Evolutionary conservation across 805 yeast species (phyloP).

Genomic region (Saccharomyces jurei): DNA sequence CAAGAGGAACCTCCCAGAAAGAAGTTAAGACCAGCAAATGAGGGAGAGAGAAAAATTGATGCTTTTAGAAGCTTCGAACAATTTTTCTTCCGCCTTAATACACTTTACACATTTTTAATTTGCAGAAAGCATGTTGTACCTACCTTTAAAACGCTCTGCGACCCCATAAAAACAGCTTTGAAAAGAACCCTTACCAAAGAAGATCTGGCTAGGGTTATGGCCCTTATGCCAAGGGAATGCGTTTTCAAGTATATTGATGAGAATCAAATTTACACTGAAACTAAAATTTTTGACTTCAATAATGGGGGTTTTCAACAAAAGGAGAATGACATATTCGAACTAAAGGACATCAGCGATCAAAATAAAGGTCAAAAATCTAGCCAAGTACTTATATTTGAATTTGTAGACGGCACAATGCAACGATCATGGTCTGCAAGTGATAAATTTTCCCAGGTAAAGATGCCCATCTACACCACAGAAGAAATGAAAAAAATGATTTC

Average conservation of each 20-base stretch:
- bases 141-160: constrained; percentile 44
- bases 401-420: constrained; percentile 55
- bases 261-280: constrained; percentile 44
- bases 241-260: constrained; percentile 72
- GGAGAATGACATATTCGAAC: constrained; percentile 44
- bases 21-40: constrained; percentile 4
- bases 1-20: constrained; percentile 4
- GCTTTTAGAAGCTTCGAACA: constrained; percentile 36
- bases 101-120: constrained; percentile 54
- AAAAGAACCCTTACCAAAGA: constrained; percentile 36
- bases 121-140: constrained; percentile 54
- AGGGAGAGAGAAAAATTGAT: constrained; percentile 19
- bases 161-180: constrained; percentile 44
- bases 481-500: constrained; percentile 54
- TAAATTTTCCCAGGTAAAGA: constrained; percentile 35
- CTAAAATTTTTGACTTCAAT: constrained; percentile 32
- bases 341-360: constrained; percentile 33
- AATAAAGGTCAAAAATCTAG: constrained; percentile 29
- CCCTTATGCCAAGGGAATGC: constrained; percentile 60
- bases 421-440: constrained; percentile 41
- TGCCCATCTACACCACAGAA: constrained; percentile 45
- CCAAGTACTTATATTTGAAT: constrained; percentile 66
- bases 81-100: constrained; percentile 46
- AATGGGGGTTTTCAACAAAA: constrained; percentile 48
- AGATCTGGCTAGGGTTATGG: constrained; percentile 59